phyloP scores from a whole-genome alignment of 2,329 filamentous ascomycete species.

The Chaetomium globosum region DNA sequence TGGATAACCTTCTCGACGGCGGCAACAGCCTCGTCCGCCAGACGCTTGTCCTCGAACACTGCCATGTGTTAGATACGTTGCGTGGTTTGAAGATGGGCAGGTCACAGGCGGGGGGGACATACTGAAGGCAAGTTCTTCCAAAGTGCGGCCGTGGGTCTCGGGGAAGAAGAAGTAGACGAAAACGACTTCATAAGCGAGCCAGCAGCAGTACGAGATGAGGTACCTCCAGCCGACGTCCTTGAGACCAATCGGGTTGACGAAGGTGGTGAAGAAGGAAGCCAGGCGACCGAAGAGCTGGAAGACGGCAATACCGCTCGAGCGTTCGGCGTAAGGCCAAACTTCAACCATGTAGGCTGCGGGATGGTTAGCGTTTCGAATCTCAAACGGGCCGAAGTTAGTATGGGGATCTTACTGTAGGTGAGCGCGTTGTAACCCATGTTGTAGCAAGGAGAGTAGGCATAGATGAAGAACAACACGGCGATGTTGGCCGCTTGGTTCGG shows the following conservation, averaged over 20 bases:
- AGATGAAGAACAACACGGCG: conserved; percentile 59
- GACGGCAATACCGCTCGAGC: conserved; percentile 15
- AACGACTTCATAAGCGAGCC: conserved; percentile 15
- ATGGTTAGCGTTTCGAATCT: neutral
- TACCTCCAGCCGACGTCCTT: conserved; percentile 8
- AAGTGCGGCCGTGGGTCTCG: conserved; percentile 18
- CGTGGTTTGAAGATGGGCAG: neutral
- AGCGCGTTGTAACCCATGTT: conserved; percentile 67
- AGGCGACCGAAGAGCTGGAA: conserved; percentile 17
- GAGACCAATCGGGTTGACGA: conserved; percentile 19
- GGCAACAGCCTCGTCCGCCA: neutral
- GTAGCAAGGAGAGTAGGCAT: conserved; percentile 60
- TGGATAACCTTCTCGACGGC: conserved; percentile 19
- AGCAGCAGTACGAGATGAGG: conserved; percentile 19
- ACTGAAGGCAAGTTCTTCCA: conserved; percentile 18
- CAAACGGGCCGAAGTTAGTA: too few species aligned
- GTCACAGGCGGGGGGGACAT: neutral
- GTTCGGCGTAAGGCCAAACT: conserved; percentile 19
- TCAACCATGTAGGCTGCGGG: conserved; percentile 37
- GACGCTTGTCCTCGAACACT: conserved; percentile 19
- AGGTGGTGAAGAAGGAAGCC: conserved; percentile 17
- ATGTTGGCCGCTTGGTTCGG: conserved; percentile 43
- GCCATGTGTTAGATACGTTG: neutral
- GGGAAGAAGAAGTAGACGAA: conserved; percentile 17
- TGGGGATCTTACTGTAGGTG: conserved; percentile 55